Evolutionary conservation across 352 stramenopile species (phyloP), one percentile per base, ranked within the genome.

Genomic region (Elongisporangium undulatum): DNA sequence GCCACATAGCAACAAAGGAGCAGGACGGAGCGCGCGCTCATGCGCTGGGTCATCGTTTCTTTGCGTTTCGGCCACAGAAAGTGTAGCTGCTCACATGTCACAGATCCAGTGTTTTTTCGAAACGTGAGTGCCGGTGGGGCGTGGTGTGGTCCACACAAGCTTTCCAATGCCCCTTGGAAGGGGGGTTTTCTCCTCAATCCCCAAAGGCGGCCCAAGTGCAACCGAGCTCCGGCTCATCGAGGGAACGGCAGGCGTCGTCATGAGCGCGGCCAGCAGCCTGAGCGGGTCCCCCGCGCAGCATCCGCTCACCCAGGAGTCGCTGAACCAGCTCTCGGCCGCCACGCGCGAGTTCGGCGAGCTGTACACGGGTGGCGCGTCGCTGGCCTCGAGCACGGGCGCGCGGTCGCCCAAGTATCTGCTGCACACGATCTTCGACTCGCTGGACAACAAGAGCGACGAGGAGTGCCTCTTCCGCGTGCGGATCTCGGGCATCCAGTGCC

Each of bases 401-500:
- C 72, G 75, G 57, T 85, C 73, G 24, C 80, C 80, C 53, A 86
- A 86, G 71, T 88, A 79, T 52, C 63, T 92, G 34, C 34, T 45
- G 34, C 79, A 82, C 53, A 67, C 66, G 24, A 68, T 92, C 6
- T 92, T 92, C 51, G 83, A 92, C 56, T 74, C 80, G 23, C 57
- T 82, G 8, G 83, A 90, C 50, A 77, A 57, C 26, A 77, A 68
- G 55, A 69, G 61, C 55, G 80, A 89, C 53, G 73, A 72, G 9
- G 82, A 92, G 59, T 93, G 85, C 61, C 68, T 94, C 41, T 95
- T 95, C 55, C 82, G 84, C 48, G 85, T 95, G 51, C 74, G 86
- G 3, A 90, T 95, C 55, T 92, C 81, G 2, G 85, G 85, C 49
- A 96, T 96, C 57, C 87, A 96, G 69, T 96, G 87, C 58, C 84